phyloP scores from a whole-genome alignment of 208 protist genomes.

The Phytomonas francai region DNA sequence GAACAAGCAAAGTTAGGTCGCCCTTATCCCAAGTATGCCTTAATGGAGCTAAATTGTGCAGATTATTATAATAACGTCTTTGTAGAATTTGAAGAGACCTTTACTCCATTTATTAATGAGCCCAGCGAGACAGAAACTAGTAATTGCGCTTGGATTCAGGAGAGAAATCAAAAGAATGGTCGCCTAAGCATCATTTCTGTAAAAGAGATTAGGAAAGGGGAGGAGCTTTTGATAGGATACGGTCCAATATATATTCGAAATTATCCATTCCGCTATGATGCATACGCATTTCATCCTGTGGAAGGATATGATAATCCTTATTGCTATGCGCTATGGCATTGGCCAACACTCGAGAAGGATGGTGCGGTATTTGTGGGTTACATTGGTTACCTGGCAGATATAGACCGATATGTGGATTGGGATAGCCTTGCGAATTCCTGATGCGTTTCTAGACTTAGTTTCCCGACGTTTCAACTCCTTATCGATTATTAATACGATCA shows the following conservation, averaged over 20 bases:
- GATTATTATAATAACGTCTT: slow-evolving; percentile 83
- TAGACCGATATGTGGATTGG: slow-evolving; percentile 40
- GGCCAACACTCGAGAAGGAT: slow-evolving; percentile 40
- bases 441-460: background rate
- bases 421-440: slow-evolving; percentile 10
- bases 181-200: slow-evolving; percentile 76
- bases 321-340: slow-evolving; percentile 73
- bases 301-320: slow-evolving; percentile 22
- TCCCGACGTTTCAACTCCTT: background rate
- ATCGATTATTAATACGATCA: background rate
- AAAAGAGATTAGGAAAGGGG: slow-evolving; percentile 44
- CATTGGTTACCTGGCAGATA: slow-evolving; percentile 29
- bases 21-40: slow-evolving; percentile 52
- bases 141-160: slow-evolving; percentile 87
- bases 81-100: slow-evolving; percentile 58
- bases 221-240: slow-evolving; percentile 83
- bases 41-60: slow-evolving; percentile 83
- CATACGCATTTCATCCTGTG: slow-evolving; percentile 55
- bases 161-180: slow-evolving; percentile 40
- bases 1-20: slow-evolving; percentile 73
- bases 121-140: slow-evolving; percentile 59
- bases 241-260: slow-evolving; percentile 68
- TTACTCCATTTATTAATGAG: slow-evolving; percentile 87
- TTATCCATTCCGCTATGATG: slow-evolving; percentile 79
- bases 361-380: slow-evolving; percentile 53